These are phyloP conservation scores for Protostelium mycophagum DNA, from an alignment of 78 protist species.

Conservation along the genomic window DNA sequence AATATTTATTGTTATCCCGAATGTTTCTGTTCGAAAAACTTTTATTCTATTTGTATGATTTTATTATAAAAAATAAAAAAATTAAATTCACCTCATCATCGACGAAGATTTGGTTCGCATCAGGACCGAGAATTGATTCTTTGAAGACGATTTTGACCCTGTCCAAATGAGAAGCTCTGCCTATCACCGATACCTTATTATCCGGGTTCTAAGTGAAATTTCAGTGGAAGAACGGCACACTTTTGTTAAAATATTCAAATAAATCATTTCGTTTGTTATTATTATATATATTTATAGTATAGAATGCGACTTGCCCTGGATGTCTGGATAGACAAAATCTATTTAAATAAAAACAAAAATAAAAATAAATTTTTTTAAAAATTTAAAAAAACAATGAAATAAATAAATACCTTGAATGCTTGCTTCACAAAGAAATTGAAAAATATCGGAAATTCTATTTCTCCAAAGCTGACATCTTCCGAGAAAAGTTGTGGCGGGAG, in stretches of 20 bases:
- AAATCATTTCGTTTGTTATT: too few species aligned
- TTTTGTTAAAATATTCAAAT: too few species aligned
- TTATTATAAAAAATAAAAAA: too few species aligned
- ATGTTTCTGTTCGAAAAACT: too few species aligned
- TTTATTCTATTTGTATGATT: too few species aligned
- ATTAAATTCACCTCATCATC: constrained; percentile 18
- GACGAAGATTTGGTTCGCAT: constrained; percentile 28
- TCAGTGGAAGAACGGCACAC: background rate
- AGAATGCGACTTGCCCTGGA: too few species aligned
- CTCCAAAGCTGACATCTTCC: constrained; percentile 35
- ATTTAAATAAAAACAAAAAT: too few species aligned
- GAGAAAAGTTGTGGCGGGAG: constrained; percentile 25
- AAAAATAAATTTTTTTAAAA: too few species aligned
- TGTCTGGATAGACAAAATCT: too few species aligned
- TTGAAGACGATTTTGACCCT: constrained; percentile 31
- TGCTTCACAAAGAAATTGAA: constrained; percentile 37
- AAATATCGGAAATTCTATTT: constrained; percentile 46
- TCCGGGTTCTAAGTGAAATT: background rate
- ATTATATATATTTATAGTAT: too few species aligned
- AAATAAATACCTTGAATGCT: constrained; percentile 10
- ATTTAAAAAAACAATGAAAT: too few species aligned
- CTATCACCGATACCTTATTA: constrained; percentile 31
- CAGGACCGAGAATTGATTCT: constrained; percentile 53
- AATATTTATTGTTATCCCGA: too few species aligned
- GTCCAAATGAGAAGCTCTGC: constrained; percentile 4